Conservation (phyloP, 768 basidiomycete species). For the Dictyophora rubrovolvata region DNA sequence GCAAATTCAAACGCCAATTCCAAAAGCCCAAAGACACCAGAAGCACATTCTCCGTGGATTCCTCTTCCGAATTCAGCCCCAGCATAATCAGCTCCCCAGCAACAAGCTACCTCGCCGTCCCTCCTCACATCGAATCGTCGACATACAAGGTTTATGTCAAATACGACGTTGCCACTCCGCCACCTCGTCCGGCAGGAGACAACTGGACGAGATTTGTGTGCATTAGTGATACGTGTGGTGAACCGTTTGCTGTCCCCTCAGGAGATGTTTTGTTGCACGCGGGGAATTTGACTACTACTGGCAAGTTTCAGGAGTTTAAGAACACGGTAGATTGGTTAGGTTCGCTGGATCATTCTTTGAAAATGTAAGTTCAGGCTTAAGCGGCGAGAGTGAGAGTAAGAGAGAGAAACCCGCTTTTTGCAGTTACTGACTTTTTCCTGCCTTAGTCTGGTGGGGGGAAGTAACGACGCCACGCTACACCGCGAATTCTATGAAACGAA, state of each 20-base stretch:
- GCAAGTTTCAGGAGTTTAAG: not conserved
- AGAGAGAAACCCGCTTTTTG: not conserved
- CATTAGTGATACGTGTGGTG: conserved; percentile 5
- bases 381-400: conserved; percentile 2
- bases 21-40: not conserved
- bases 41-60: not conserved
- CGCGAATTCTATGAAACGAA: conserved; percentile 1
- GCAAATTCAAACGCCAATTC: not conserved
- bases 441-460: not conserved
- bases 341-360: conserved; percentile 1
- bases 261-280: conserved; percentile 9
- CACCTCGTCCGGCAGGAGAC: not conserved
- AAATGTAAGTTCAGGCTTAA: conserved; percentile 1
- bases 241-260: conserved; percentile 1
- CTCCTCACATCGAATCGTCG: not conserved
- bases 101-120: not conserved
- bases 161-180: not conserved
- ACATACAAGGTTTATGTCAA: not conserved
- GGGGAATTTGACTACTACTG: not conserved
- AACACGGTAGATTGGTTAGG: conserved; percentile 8
- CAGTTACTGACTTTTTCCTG: not conserved
- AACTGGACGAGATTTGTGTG: conserved; percentile 5
- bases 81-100: not conserved
- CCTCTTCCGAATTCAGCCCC: not conserved
- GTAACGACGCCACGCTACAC: not conserved